Evolutionary conservation across 2,329 filamentous ascomycete genomes (phyloP).

Genomic region (Lachnellula occidentalis): DNA sequence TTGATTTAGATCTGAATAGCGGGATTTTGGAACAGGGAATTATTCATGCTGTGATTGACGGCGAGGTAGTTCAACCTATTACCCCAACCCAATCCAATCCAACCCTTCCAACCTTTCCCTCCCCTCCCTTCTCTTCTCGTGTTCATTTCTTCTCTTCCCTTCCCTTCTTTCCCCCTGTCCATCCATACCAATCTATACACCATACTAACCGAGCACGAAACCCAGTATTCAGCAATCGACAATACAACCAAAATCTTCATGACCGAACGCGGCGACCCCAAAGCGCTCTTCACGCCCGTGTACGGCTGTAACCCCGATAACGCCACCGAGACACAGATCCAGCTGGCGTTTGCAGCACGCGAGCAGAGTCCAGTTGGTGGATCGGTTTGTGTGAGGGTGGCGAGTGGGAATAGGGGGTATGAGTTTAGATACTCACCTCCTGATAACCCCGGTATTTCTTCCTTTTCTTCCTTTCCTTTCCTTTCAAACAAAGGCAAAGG

Average conservation of each 20-base stretch:
- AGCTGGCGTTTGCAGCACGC: slow-evolving; percentile 33
- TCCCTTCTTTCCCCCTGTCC: too few relatives aligned
- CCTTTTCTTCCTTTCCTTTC: not conserved
- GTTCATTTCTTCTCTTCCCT: too few relatives aligned
- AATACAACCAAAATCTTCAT: slow-evolving; percentile 46
- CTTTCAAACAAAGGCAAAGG: too few relatives aligned
- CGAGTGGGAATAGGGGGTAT: slow-evolving; percentile 31
- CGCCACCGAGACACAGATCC: slow-evolving; percentile 34
- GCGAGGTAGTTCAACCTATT: slow-evolving; percentile 32
- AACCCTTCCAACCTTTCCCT: not conserved
- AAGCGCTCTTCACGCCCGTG: slow-evolving; percentile 36
- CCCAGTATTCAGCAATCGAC: slow-evolving; percentile 37
- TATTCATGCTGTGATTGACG: slow-evolving; percentile 39
- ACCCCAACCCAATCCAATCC: not conserved
- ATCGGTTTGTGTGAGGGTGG: slow-evolving; percentile 35
- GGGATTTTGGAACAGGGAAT: slow-evolving; percentile 33
- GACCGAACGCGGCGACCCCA: slow-evolving; percentile 39
- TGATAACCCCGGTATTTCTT: slow-evolving; percentile 33
- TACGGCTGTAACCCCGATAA: slow-evolving; percentile 40
- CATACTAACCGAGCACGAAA: not conserved
- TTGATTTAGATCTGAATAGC: slow-evolving; percentile 34
- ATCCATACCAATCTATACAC: too few relatives aligned
- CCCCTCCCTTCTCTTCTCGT: not conserved
- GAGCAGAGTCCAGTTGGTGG: slow-evolving; percentile 28
- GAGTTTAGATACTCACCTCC: slow-evolving; percentile 41